These are phyloP conservation scores for Hyphopichia pseudoburtonii DNA, from an alignment of 1,139 yeast genomes.

Conservation along the genomic window DNA sequence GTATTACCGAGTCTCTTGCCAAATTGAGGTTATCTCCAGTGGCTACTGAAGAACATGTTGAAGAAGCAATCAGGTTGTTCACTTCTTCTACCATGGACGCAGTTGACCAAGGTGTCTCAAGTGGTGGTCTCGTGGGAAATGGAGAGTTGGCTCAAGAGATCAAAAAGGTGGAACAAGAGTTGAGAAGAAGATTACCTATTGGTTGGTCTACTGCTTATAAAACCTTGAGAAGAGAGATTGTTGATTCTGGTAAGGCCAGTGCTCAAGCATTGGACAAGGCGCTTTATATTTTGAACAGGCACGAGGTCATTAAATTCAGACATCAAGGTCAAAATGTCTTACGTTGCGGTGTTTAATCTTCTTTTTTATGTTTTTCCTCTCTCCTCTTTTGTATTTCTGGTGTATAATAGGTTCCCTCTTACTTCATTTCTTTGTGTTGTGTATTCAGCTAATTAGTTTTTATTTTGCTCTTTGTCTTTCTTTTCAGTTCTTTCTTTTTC, in stretches of 20 bases:
- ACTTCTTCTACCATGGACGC: slow-evolving; percentile 99
- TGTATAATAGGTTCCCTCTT: too few relatives aligned
- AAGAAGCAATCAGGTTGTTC: slow-evolving; percentile 91
- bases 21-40: slow-evolving; percentile 80
- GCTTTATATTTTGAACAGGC: slow-evolving; percentile 74
- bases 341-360: slow-evolving; percentile 67
- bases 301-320: slow-evolving; percentile 82
- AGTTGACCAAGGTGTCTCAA: slow-evolving; percentile 74
- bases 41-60: slow-evolving; percentile 87
- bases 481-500: neutral
- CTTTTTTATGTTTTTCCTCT: neutral
- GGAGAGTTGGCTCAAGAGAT: slow-evolving; percentile 67
- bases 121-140: slow-evolving; percentile 42
- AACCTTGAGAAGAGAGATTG: slow-evolving; percentile 82
- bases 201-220: slow-evolving; percentile 95
- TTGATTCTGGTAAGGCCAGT: slow-evolving; percentile 64
- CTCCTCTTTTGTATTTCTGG: neutral
- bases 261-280: slow-evolving; percentile 84
- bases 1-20: slow-evolving; percentile 94
- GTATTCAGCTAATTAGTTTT: neutral
- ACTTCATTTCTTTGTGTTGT: too few relatives aligned
- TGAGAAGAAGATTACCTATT: slow-evolving; percentile 87
- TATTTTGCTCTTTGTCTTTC: neutral
- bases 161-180: slow-evolving; percentile 75
- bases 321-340: slow-evolving; percentile 86